Base-by-base conservation (phyloP, 179 eudicot genomes). In the Patellifolia procumbens region DNA sequence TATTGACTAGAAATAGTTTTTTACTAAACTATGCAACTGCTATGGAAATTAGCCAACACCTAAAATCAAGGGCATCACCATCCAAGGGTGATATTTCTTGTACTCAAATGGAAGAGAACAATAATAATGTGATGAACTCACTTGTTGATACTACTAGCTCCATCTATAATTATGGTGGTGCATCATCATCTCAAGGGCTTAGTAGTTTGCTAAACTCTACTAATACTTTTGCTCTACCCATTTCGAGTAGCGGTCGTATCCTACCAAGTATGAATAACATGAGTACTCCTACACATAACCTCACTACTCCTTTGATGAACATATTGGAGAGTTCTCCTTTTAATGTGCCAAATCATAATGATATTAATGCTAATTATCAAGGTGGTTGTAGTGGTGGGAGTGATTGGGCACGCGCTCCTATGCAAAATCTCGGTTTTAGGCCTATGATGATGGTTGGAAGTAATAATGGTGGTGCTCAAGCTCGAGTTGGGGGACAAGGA, bases 271-370 rank as follows among this genome's bases (percentile, higher is more conserved):
- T 20, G 6, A 22, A 46, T 19, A 43, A 20, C 19, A 55, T 52
- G 5, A 20, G 56, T 52, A 52, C 7, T 20, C 19, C 4, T 20
- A 55, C 0, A 7, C 3, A 11, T 7, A 22, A 55, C 13, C 6
- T 9, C 24, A n/a, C n/a, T 55, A 10, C 24, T 22, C 13, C 31
- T n/a, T 9, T 13, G 8, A 39, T 39, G 31, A 51, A 51, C 28
- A 55, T 74, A 39, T 15, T 70, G 1, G 83, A 69, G 22, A 75
- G 73, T 75, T 49, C 75, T 7, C 11, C 2, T 5, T 11, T 37
- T 34, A 60, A 22, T 26, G 70, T 7, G 19, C 29, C 43, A 37
- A 56, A 48, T 9, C 11, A 22, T 9, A 4, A 65, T 22, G 1
- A 20, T 13, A 56, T 24, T 20, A 37, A 55, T 45, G 62, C 22